Evolutionary conservation across 306 rosid genomes (phyloP).

Genomic region (Trifolium fragiferum): DNA sequence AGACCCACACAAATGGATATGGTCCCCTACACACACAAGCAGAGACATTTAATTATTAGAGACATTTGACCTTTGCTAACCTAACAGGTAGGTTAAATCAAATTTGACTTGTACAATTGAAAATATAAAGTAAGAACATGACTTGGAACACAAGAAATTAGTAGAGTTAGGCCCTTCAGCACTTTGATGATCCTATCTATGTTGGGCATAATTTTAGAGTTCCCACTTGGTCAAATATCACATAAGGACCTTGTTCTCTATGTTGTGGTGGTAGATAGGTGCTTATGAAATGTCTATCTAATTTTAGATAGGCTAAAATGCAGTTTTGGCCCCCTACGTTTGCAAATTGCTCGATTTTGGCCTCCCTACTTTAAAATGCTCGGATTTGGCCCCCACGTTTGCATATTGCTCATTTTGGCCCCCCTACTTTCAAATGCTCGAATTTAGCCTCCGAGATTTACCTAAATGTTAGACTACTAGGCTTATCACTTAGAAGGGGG

Average conservation of each 20-base stretch:
- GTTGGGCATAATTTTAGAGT: constrained; percentile 40
- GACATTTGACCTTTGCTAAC: constrained; percentile 31
- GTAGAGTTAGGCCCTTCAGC: constrained; percentile 59
- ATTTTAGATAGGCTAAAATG: too few relatives aligned
- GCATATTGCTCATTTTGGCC: too few relatives aligned
- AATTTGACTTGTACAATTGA: constrained; percentile 39
- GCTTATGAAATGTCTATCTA: constrained; percentile 33
- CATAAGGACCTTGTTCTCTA: constrained; percentile 48
- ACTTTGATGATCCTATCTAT: constrained; percentile 39
- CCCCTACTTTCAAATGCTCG: too few relatives aligned
- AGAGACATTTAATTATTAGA: constrained; percentile 8
- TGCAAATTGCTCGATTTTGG: too few relatives aligned
- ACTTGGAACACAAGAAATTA: constrained; percentile 41
- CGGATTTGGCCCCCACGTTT: too few relatives aligned
- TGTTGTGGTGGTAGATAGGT: constrained; percentile 42
- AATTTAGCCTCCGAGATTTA: too few relatives aligned
- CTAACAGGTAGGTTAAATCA: constrained; percentile 35
- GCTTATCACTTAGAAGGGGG: too few relatives aligned
- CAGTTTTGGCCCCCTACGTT: too few relatives aligned
- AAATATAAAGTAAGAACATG: constrained; percentile 24
- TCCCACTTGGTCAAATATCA: constrained; percentile 34
- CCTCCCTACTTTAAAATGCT: too few relatives aligned
- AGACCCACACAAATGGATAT: constrained; percentile 12
- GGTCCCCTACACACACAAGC: constrained; percentile 34
- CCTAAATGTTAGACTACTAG: too few relatives aligned